phyloP scores from a whole-genome alignment of 306 rosid species.

The Sophora flavescens region DNA sequence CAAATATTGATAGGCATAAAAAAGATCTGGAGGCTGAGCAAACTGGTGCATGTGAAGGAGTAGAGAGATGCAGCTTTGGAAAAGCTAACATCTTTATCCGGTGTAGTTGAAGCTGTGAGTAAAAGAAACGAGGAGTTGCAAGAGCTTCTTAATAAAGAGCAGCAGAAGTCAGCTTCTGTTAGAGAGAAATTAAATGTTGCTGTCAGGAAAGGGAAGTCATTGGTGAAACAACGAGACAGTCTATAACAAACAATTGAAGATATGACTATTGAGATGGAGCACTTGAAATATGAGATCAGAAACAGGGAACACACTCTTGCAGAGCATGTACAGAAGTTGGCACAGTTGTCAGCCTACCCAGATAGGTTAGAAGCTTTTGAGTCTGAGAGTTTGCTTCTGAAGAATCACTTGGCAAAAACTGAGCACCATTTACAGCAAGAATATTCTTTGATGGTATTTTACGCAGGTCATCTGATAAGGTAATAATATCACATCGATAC shows the following conservation, averaged over 20 bases:
- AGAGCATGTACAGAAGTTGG: slow-evolving; percentile 70
- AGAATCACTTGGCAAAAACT: slow-evolving; percentile 68
- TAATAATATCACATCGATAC: slow-evolving; percentile 43
- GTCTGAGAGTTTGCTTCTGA: slow-evolving; percentile 68
- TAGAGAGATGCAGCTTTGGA: slow-evolving; percentile 70
- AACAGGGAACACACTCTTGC: slow-evolving; percentile 59
- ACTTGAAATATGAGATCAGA: slow-evolving; percentile 69
- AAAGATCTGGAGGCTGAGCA: slow-evolving; percentile 75
- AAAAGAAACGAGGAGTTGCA: slow-evolving; percentile 77
- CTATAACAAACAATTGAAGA: slow-evolving; percentile 79
- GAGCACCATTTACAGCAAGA: slow-evolving; percentile 70
- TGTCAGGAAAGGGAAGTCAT: slow-evolving; percentile 92
- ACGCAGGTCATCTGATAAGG: slow-evolving; percentile 60
- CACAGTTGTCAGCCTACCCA: slow-evolving; percentile 62
- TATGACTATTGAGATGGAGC: slow-evolving; percentile 66
- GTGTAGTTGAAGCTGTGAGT: slow-evolving; percentile 66
- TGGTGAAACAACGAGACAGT: slow-evolving; percentile 89
- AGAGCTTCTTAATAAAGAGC: slow-evolving; percentile 81
- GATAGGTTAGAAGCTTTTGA: slow-evolving; percentile 75
- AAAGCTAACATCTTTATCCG: slow-evolving; percentile 63
- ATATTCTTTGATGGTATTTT: slow-evolving; percentile 52
- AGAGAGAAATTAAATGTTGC: slow-evolving; percentile 91
- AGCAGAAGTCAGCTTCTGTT: slow-evolving; percentile 86
- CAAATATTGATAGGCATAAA: slow-evolving; percentile 59
- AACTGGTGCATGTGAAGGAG: slow-evolving; percentile 67